Percentiles rank a stretch among this genome's conserved stretches.
These are phyloP conservation scores for Reutealis trisperma DNA, from an alignment of 345 rosid species.

Conservation along the genomic window DNA sequence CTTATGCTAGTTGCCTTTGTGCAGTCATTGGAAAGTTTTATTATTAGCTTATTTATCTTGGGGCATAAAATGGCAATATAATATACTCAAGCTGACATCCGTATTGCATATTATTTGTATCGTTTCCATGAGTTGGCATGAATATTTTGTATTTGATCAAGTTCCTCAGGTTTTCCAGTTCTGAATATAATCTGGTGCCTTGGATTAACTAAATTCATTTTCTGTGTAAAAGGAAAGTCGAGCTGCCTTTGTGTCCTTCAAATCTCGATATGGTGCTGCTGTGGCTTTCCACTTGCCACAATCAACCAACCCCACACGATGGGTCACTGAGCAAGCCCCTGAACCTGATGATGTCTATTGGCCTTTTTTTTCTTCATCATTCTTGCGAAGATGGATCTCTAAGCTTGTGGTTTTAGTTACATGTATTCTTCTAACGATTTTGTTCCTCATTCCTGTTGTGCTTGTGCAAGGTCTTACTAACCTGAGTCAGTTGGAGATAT, in stretches of 20 bases:
- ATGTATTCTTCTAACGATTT: slow-evolving; percentile 68
- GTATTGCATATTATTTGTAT: background rate
- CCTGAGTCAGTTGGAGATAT: slow-evolving; percentile 66
- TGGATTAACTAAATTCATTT: slow-evolving; percentile 21
- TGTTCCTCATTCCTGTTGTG: slow-evolving; percentile 88
- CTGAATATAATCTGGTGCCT: background rate
- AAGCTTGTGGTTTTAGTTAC: slow-evolving; percentile 66
- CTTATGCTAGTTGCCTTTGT: background rate
- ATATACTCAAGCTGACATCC: slow-evolving; percentile 5
- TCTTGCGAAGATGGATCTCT: slow-evolving; percentile 81
- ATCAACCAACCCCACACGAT: slow-evolving; percentile 76
- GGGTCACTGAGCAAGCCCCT: slow-evolving; percentile 90
- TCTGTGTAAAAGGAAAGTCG: slow-evolving; percentile 62
- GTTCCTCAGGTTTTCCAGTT: background rate
- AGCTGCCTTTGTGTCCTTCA: slow-evolving; percentile 98
- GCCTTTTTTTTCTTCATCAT: slow-evolving; percentile 92
- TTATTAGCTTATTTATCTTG: background rate
- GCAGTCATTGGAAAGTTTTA: background rate
- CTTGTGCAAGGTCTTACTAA: slow-evolving; percentile 96
- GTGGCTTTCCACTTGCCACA: slow-evolving; percentile 74
- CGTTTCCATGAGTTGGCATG: background rate
- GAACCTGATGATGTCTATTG: slow-evolving; percentile 86
- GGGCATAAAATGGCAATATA: background rate
- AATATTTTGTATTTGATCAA: background rate
- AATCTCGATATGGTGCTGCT: slow-evolving; percentile 82